Conservation (phyloP, 495 filamentous ascomycete genomes). For the Podospora appendiculata region DNA sequence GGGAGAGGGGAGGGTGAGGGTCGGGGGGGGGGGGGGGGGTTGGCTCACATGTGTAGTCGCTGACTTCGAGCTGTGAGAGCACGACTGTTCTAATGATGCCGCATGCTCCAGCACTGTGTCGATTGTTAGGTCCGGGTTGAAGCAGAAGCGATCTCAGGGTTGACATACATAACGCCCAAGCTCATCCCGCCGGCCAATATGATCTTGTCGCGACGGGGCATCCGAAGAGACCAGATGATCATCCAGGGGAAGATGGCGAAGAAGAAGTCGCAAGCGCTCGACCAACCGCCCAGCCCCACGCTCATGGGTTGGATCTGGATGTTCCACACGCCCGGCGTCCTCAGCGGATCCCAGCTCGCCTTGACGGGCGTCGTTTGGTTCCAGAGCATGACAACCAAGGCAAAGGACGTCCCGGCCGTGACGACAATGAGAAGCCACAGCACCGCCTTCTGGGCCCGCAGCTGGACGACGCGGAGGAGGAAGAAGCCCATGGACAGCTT, state of each 20-base stretch:
- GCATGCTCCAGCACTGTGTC: conserved; percentile 29
- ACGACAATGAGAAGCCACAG: conserved; percentile 27
- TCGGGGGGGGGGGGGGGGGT: too few species aligned
- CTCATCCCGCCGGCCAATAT: conserved; percentile 35
- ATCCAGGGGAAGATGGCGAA: conserved; percentile 39
- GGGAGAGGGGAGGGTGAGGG: not conserved
- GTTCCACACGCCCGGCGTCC: conserved; percentile 29
- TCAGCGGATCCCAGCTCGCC: conserved; percentile 28
- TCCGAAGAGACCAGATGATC: conserved; percentile 32
- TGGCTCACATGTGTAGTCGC: conserved; percentile 28
- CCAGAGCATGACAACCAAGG: conserved; percentile 28
- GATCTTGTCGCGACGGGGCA: conserved; percentile 33
- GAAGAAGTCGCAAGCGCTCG: conserved; percentile 34
- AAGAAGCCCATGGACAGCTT: conserved; percentile 36
- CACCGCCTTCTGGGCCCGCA: conserved; percentile 25
- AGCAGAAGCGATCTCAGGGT: not conserved
- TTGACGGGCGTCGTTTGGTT: conserved; percentile 29
- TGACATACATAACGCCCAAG: conserved; percentile 32
- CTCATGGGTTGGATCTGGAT: conserved; percentile 30
- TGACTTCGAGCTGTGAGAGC: conserved; percentile 24
- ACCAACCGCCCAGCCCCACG: conserved; percentile 33
- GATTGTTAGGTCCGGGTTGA: conserved; percentile 5
- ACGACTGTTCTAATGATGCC: conserved; percentile 32
- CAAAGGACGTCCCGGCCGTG: conserved; percentile 21
- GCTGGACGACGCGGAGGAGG: conserved; percentile 29